These are phyloP conservation scores for Exophiala lecanii-corni DNA, from an alignment of 2,329 filamentous ascomycete species.

Conservation along the genomic window DNA sequence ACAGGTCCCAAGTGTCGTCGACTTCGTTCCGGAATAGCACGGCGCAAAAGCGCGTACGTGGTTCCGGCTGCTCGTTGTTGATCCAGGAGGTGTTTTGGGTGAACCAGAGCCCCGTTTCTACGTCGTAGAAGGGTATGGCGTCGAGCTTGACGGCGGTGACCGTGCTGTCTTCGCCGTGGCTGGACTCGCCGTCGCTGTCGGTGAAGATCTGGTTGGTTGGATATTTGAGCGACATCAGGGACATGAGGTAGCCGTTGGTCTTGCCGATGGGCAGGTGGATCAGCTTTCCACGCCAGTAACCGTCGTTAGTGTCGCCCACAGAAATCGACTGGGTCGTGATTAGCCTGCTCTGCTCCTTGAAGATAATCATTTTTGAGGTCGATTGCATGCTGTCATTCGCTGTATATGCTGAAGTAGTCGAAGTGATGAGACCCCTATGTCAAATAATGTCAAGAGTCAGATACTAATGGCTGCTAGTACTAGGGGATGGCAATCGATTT, in stretches of 20 bases:
- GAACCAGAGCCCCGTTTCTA: conserved; percentile 1
- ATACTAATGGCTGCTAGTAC: no score
- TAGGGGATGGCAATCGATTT: no score
- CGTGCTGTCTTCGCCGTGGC: neutral
- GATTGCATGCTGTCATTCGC: conserved; percentile 1
- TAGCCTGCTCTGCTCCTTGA: neutral
- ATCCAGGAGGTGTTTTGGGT: conserved; percentile 1
- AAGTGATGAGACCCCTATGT: neutral
- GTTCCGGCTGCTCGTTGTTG: conserved; percentile 3
- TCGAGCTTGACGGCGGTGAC: conserved; percentile 1
- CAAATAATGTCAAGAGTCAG: neutral
- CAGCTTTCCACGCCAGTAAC: conserved; percentile 7
- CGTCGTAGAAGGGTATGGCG: conserved; percentile 4
- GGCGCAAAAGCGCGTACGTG: conserved; percentile 6
- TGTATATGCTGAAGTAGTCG: conserved; percentile 2
- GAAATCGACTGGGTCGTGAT: neutral
- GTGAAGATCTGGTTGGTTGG: neutral
- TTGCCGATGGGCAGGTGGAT: conserved; percentile 6
- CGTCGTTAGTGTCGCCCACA: neutral
- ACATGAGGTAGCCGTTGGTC: conserved; percentile 3
- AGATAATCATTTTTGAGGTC: conserved; percentile 8
- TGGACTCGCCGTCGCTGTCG: conserved; percentile 2
- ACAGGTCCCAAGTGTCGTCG: conserved; percentile 5
- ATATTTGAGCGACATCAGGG: conserved; percentile 1
- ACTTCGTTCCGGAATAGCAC: conserved; percentile 5